phyloP scores from a whole-genome alignment of 2,329 filamentous ascomycete species.

The Colletotrichum liriopes region DNA sequence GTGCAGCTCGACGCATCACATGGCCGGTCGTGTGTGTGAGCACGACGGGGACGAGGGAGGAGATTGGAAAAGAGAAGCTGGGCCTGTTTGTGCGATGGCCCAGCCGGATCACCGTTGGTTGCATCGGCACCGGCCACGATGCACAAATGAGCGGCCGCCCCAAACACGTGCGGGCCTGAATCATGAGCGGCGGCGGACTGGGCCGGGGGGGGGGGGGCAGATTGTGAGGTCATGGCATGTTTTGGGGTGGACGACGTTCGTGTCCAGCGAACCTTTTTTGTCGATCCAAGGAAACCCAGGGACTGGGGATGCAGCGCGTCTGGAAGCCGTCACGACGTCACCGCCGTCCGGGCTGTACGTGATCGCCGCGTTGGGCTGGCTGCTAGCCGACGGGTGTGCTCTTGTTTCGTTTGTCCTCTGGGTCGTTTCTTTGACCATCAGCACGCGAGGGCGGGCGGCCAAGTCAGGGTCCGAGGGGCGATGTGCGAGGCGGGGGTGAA shows the following conservation, averaged over 20 bases:
- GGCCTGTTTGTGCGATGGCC: neutral
- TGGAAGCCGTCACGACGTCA: too few relatives aligned
- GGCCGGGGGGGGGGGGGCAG: too few relatives aligned
- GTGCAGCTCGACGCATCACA: too few relatives aligned
- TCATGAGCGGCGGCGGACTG: neutral
- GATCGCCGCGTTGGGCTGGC: too few relatives aligned
- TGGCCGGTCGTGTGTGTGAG: too few relatives aligned
- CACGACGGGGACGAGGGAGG: too few relatives aligned
- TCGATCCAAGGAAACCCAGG: constrained; percentile 18
- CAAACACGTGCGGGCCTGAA: neutral
- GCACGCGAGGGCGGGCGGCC: neutral
- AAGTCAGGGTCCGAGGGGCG: neutral
- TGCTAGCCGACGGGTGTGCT: too few relatives aligned
- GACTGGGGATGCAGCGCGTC: neutral
- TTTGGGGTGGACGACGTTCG: neutral
- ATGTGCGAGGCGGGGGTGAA: neutral
- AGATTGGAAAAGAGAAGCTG: too few relatives aligned
- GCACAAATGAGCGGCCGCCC: neutral
- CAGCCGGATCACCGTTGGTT: neutral
- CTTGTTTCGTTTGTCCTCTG: too few relatives aligned
- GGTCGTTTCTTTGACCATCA: neutral
- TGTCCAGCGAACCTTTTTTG: neutral
- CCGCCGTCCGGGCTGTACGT: too few relatives aligned
- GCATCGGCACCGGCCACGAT: neutral
- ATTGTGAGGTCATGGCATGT: constrained; percentile 32